Conservation (phyloP, 352 stramenopile species). For the Phytophthora pisi region DNA sequence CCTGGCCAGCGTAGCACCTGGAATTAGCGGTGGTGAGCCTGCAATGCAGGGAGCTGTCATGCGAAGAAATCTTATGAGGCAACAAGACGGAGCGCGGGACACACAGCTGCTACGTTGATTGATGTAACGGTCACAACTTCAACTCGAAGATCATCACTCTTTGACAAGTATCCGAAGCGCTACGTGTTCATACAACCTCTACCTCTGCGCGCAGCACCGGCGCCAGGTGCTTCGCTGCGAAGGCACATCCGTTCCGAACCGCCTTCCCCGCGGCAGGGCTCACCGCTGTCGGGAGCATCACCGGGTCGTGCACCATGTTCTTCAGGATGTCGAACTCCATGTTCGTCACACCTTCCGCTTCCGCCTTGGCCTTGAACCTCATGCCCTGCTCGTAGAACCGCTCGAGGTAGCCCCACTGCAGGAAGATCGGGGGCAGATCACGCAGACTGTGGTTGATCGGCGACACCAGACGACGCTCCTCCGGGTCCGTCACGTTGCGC, state of each 20-base stretch:
- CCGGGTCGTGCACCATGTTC: background rate
- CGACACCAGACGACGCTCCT: slow-evolving; percentile 29
- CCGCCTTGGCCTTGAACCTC: slow-evolving; percentile 32
- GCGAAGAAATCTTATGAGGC: no score
- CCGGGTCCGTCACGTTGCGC: slow-evolving; percentile 22
- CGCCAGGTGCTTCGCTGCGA: slow-evolving; percentile 14
- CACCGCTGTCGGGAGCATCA: background rate
- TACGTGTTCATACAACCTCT: background rate
- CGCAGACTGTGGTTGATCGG: slow-evolving; percentile 42
- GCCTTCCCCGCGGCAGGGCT: slow-evolving; percentile 34
- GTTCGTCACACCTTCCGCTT: slow-evolving; percentile 32
- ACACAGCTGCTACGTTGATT: slow-evolving; percentile 5
- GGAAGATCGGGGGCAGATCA: slow-evolving; percentile 38
- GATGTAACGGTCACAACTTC: slow-evolving; percentile 24
- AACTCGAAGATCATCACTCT: slow-evolving; percentile 22
- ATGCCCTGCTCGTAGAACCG: slow-evolving; percentile 39
- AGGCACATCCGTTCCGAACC: slow-evolving; percentile 2
- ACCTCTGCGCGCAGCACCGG: background rate
- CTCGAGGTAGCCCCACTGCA: slow-evolving; percentile 39
- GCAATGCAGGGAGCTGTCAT: background rate
- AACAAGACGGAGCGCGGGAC: background rate
- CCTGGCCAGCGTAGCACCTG: slow-evolving; percentile 5
- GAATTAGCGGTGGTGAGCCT: background rate
- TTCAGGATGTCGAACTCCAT: slow-evolving; percentile 47
- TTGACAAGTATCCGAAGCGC: background rate